Conservation (phyloP, 2,329 filamentous ascomycete genomes). For the Colletotrichum sidae region DNA sequence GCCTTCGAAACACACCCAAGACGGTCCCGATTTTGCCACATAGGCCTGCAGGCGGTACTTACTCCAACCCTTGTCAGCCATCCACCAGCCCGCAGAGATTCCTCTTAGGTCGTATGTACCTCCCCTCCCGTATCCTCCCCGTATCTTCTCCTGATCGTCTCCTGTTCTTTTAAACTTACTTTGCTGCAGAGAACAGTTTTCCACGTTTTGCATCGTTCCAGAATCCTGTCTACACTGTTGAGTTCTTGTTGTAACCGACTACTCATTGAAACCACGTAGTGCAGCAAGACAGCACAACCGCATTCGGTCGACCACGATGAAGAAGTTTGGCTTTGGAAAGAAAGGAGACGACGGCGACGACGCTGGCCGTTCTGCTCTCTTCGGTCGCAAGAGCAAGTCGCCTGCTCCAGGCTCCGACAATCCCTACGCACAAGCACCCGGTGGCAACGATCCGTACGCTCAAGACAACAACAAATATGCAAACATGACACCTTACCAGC, state of each 20-base stretch:
- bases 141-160: constrained; percentile 13
- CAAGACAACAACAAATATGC: constrained; percentile 57
- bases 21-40: constrained; percentile 39
- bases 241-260: not conserved
- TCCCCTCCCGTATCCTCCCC: not conserved
- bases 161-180: constrained; percentile 20
- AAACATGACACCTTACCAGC: constrained; percentile 52
- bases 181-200: constrained; percentile 20
- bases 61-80: constrained; percentile 3
- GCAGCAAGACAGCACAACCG: constrained; percentile 10
- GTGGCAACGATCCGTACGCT: constrained; percentile 64
- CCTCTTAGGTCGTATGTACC: constrained; percentile 5
- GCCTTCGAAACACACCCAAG: constrained; percentile 40
- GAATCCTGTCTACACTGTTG: not conserved
- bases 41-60: constrained; percentile 25
- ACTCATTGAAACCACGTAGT: not conserved
- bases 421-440: constrained; percentile 67
- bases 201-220: constrained; percentile 25
- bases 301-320: constrained; percentile 56
- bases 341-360: constrained; percentile 67
- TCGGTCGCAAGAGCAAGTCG: constrained; percentile 65
- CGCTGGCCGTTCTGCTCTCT: constrained; percentile 63
- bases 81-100: constrained; percentile 14
- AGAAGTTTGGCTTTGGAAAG: constrained; percentile 70
- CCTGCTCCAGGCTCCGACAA: constrained; percentile 61